Evolutionary conservation across 495 filamentous ascomycete genomes (phyloP).

Genomic region (Hyaloscypha finlandica): DNA sequence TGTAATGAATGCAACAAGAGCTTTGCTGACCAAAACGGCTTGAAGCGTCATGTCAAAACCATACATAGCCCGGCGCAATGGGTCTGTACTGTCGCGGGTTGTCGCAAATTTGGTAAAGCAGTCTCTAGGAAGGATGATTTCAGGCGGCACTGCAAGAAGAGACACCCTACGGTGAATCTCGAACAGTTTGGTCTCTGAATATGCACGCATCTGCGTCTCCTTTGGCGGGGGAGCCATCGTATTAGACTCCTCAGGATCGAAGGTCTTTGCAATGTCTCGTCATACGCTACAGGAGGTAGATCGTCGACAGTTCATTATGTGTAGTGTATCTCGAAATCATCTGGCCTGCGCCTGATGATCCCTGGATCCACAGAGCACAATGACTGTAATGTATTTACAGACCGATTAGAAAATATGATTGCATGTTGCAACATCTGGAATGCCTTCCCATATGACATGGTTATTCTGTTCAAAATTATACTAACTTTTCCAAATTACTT

Average conservation of each 20-base stretch:
- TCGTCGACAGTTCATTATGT: constrained; percentile 24
- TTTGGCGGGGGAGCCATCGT: constrained; percentile 22
- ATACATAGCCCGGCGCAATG: constrained; percentile 15
- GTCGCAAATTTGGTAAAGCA: constrained; percentile 24
- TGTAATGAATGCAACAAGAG: constrained; percentile 22
- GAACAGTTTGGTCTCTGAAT: constrained; percentile 27
- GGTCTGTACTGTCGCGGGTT: constrained; percentile 23
- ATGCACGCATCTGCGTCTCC: constrained; percentile 25
- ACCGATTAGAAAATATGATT: constrained; percentile 20
- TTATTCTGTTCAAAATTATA: constrained; percentile 1
- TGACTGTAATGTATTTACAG: constrained; percentile 25
- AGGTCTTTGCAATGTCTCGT: constrained; percentile 27
- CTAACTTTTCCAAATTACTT: constrained; percentile 1
- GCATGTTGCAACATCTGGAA: constrained; percentile 17
- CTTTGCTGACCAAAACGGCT: constrained; percentile 25
- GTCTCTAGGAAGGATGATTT: constrained; percentile 27
- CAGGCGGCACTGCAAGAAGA: constrained; percentile 27
- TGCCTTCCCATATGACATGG: not conserved
- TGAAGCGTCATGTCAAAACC: constrained; percentile 24
- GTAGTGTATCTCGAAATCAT: constrained; percentile 27
- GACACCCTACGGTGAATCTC: constrained; percentile 26
- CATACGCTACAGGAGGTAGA: constrained; percentile 23
- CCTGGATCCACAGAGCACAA: constrained; percentile 19
- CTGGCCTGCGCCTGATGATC: constrained; percentile 18
- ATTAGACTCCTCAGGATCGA: constrained; percentile 27